phyloP scores from a whole-genome alignment of 768 basidiomycete genomes.

The Hericium erinaceus region DNA sequence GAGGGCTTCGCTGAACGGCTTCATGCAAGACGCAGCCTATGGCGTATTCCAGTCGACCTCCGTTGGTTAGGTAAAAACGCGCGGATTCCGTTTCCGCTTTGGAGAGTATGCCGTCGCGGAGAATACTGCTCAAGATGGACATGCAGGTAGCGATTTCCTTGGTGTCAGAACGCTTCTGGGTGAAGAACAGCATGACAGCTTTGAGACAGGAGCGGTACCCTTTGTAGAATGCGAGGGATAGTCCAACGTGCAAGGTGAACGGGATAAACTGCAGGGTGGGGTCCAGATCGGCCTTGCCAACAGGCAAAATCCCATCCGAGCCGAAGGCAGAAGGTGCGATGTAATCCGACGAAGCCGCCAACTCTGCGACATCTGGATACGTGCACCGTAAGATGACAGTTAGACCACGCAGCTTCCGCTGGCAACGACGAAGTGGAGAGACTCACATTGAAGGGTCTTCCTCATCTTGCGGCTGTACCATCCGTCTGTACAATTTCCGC shows the following conservation, averaged over 20 bases:
- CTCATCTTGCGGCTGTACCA: neutral
- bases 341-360: too few relatives aligned
- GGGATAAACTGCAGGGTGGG: neutral
- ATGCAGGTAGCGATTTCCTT: neutral
- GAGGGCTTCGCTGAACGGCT: neutral
- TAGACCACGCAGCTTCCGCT: too few relatives aligned
- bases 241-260: neutral
- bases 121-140: neutral
- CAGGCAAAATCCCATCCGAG: too few relatives aligned
- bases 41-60: neutral
- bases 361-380: too few relatives aligned
- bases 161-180: neutral
- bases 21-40: neutral
- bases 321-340: too few relatives aligned
- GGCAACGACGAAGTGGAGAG: too few relatives aligned
- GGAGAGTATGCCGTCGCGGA: neutral
- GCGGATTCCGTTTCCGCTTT: neutral
- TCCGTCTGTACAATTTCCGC: neutral
- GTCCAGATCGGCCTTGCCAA: neutral
- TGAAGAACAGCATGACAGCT: neutral
- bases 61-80: neutral
- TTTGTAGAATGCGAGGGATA: neutral
- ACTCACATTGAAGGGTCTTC: neutral
- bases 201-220: neutral
- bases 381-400: too few relatives aligned